Conservation (phyloP, 768 basidiomycete genomes). For the Vishniacozyma victoriae region DNA sequence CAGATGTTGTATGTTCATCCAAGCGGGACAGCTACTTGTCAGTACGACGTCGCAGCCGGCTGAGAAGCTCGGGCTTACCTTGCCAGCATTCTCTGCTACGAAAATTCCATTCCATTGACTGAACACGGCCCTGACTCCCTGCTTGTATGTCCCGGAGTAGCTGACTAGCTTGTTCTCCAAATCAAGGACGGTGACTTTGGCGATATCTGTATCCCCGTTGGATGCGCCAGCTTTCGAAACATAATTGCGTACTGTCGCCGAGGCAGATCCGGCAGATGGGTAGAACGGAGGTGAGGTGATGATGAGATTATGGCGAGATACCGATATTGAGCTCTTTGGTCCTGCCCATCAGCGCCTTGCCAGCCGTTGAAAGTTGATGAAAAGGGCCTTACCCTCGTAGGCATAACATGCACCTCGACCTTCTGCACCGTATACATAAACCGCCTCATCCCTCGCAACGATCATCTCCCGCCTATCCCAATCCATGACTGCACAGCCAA, state of each 20-base stretch:
- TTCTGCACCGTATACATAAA: slow-evolving; percentile 76
- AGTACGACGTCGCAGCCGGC: not conserved
- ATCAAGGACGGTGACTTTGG: slow-evolving; percentile 71
- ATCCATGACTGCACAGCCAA: slow-evolving; percentile 81
- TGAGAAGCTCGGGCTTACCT: slow-evolving; percentile 51
- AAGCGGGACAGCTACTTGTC: slow-evolving; percentile 35
- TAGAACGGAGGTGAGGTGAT: slow-evolving; percentile 81
- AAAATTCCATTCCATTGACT: slow-evolving; percentile 76
- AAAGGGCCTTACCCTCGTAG: slow-evolving; percentile 66
- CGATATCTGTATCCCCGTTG: slow-evolving; percentile 20
- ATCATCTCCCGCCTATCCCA: slow-evolving; percentile 62
- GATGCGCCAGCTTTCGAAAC: slow-evolving; percentile 56
- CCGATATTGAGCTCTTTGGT: slow-evolving; percentile 68
- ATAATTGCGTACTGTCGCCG: slow-evolving; percentile 68
- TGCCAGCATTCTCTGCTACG: slow-evolving; percentile 69
- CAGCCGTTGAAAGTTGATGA: no score
- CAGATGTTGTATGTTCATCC: slow-evolving; percentile 56
- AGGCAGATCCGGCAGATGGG: slow-evolving; percentile 60
- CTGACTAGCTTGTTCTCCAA: slow-evolving; percentile 85
- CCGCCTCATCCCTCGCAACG: slow-evolving; percentile 83
- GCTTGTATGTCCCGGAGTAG: slow-evolving; percentile 70
- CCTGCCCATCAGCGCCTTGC: slow-evolving; percentile 52
- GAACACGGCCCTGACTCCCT: slow-evolving; percentile 76
- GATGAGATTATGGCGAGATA: slow-evolving; percentile 75
- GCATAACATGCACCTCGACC: slow-evolving; percentile 80